Percentiles rank a stretch among this genome's conserved stretches.
Conservation (phyloP, 495 filamentous ascomycete species). For the Tuber brumale region DNA sequence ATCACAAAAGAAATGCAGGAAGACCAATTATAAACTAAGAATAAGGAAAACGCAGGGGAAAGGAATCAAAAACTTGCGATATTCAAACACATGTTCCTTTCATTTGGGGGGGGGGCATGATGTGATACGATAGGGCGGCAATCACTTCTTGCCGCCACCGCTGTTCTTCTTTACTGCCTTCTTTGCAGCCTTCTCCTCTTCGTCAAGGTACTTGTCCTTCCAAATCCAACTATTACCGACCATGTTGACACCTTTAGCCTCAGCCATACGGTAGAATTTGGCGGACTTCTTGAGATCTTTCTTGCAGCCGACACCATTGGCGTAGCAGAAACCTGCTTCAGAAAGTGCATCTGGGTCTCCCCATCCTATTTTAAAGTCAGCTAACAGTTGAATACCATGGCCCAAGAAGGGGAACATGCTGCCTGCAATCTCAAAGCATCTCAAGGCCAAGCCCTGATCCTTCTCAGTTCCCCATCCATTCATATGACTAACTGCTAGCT, state of each 20-base stretch:
- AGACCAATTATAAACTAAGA: constrained; percentile 21
- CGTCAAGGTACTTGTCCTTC: constrained; percentile 43
- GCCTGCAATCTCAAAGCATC: constrained; percentile 93
- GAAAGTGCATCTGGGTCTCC: constrained; percentile 92
- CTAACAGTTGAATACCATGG: constrained; percentile 1
- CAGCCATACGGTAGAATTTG: constrained; percentile 80
- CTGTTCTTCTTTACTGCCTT: constrained; percentile 29
- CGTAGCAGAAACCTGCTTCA: constrained; percentile 82
- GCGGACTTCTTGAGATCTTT: constrained; percentile 95
- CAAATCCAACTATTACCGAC: constrained; percentile 84
- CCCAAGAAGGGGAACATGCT: constrained; percentile 49
- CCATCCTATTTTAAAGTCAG: constrained; percentile 54
- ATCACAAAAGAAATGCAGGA: constrained; percentile 43
- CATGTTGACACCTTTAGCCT: constrained; percentile 91
- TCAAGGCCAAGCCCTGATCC: constrained; percentile 77
- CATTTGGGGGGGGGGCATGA: background rate
- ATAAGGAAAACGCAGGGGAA: background rate
- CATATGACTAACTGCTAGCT: constrained; percentile 92
- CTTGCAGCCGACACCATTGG: constrained; percentile 77
- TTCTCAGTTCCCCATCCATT: constrained; percentile 96
- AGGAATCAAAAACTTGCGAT: background rate
- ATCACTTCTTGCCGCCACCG: constrained; percentile 17
- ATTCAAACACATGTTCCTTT: constrained; percentile 16
- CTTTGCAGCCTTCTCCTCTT: constrained; percentile 36
- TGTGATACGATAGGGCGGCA: background rate